Base-by-base conservation (phyloP, 2,329 filamentous ascomycete species). In the Rutstroemia sp. region DNA sequence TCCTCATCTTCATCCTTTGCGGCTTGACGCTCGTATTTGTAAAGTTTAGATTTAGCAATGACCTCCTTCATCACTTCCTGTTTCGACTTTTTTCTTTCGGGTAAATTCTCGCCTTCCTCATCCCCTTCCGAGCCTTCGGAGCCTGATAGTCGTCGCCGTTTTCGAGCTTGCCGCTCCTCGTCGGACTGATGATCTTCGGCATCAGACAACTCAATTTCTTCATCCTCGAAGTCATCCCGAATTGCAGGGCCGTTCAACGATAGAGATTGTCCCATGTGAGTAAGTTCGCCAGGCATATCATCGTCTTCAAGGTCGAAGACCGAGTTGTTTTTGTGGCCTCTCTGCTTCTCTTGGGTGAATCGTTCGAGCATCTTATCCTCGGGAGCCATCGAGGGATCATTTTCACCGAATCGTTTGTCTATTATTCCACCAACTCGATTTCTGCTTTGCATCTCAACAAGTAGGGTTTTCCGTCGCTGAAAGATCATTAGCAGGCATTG, bases 11-110 rank as follows among this genome's bases (percentile, higher is more conserved):
- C 90, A 59, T 97, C 94, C 69, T 96, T 96, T 27, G 84, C 83
- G 59, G 90, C 86, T 72, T 99, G 94, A 42, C 94, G 85, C 73
- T 97, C 92, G 68, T 92, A 92, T 73, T 96, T 97, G 79, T 96
- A 82, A 60, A 89, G 79, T 70, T 99, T 99, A 1, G 92, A 97
- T 73, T 99, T 99, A 59, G 92, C 90, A 63, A 99, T 96, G 59
- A 99, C 80, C 72, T 99, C 95, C 67, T 96, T 88, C 90, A 97
- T 96, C 50, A 99, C 89, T 72, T 99, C 94, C 54, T 94, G 88
- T 74, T 96, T 97, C 3, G 86, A 86, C 76, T 96, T 99, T 72
- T 96, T 96, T 58, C 87, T 81, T 65, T 92, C 87, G 0, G 90
- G 91, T 61, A 85, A 75, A 19, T 77, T 77, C 5, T 74, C 77